Base-by-base conservation (phyloP, 2,329 filamentous ascomycete species). In the Claviceps maximensis region DNA sequence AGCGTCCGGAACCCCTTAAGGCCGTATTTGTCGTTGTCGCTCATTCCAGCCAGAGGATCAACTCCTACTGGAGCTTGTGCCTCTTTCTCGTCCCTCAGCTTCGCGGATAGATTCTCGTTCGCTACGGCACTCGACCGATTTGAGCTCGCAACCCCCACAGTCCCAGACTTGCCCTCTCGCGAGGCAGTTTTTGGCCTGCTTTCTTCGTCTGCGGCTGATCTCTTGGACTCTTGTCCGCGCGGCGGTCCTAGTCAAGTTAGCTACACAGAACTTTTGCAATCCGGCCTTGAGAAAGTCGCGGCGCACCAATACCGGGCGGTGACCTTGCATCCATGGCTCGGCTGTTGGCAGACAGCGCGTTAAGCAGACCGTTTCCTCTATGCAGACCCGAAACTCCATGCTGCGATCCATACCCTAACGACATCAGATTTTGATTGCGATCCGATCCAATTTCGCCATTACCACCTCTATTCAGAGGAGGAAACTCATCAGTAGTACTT, bases 21-120 rank as follows among this genome's bases (percentile, higher is more conserved):
- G 4, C 82, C 82, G 74, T 75, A 85, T 62, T 77, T 82, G 60
- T 85, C 81, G 41, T 74, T 74, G 3, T 77, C 73, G n/a, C 76
- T 67, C 80, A 84, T 81, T 47, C 79, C 77, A 48, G 73, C 71
- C 27, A 84, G 68, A 47, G 80, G 80, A 62, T 85, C 80, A 57
- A 79, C 72, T 12, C 72, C 66, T 40, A 75, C 72, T 4, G 68
- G 65, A 7, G 61, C 57, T 33, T 69, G 63, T 19, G 58, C 57
- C 12, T 72, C 71, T 52, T 73, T 69, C 47, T 71, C 69, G 6
- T 77, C 74, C 49, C 70, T 72, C 15, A 59, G 58, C 59, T 75
- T 75, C 25, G 60, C 62, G 4, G 64, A 54, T 10, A 68, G 57
- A 8, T 64, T 58, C 17, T 76, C 73, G 38, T 68, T 74, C 33